Evolutionary conservation across 768 basidiomycete species (phyloP), one percentile per base, ranked within the genome.

Genomic region (Tubosaeta sp.): DNA sequence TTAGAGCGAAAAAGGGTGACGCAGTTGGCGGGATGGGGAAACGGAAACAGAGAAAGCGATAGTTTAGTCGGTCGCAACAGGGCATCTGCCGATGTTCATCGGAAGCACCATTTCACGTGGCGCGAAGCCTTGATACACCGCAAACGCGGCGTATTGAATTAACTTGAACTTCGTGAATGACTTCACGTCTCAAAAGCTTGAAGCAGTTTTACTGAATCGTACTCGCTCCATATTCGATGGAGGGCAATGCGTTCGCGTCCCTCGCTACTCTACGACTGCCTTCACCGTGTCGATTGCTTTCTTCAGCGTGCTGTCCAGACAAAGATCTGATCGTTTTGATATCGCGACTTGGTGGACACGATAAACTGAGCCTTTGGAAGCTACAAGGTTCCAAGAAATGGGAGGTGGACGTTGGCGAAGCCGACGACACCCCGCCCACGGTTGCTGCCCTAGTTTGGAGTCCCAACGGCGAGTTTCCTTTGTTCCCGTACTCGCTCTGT

Each of bases 261-360:
- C 73, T 90, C 49, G 80, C 82, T 22, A 75, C 73, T 31, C 65
- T 86, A 29, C 76, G 75, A 39, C 68, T 89, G 12, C 79, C 84
- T 6, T 71, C 79, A 7, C 72, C 79, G 29, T 80, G 79, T 50
- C 81, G 84, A 37, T 59, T 91, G 29, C 68, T 87, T 25, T 52
- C 72, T 10, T 78, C 83, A 19, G 81, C 89, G 43, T 91, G 89
- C 60, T 90, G 90, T 65, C 88, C 89, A 9, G 90, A 91, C 72
- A 92, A 91, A 66, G 90, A 92, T 67, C 73, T 91, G 38, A 70
- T 91, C 5, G 72, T 84, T 26, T 71, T 90, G 8, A 72, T 91
- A 46, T 83, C 84, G 52, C 78, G 82, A 27, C 72, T 85, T 25
- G 86, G 83, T 31, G 82, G 82, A 31, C 77, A 79, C 56, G 87